Evolutionary conservation across 176 grass and related monocot genomes (phyloP).

Genomic region (Poa annua): DNA sequence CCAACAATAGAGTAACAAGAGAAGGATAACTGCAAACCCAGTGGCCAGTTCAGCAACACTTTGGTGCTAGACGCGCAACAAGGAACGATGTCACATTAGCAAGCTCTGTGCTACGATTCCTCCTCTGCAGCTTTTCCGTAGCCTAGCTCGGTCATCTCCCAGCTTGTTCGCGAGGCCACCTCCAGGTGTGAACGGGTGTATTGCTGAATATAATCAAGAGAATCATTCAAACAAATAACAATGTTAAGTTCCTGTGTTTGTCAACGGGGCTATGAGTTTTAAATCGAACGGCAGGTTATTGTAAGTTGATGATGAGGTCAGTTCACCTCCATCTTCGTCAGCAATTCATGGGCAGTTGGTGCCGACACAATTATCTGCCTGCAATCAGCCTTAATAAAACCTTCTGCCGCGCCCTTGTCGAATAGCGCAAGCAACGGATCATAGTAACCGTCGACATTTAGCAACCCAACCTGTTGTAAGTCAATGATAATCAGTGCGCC

Average conservation of each 20-base stretch:
- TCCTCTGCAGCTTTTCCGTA: slow-evolving; percentile 56
- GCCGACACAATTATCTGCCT: slow-evolving; percentile 86
- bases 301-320: slow-evolving; percentile 2
- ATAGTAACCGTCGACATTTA: slow-evolving; percentile 99
- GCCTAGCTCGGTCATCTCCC: slow-evolving; percentile 76
- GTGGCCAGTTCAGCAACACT: neutral
- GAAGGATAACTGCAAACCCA: slow-evolving; percentile 29
- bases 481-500: slow-evolving; percentile 24
- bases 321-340: slow-evolving; percentile 90
- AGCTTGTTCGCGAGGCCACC: slow-evolving; percentile 72
- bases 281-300: neutral
- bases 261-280: slow-evolving; percentile 22
- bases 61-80: slow-evolving; percentile 12
- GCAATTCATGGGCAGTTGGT: slow-evolving; percentile 69
- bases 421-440: slow-evolving; percentile 82
- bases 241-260: neutral
- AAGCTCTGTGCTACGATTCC: slow-evolving; percentile 41
- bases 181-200: slow-evolving; percentile 79
- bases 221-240: slow-evolving; percentile 18
- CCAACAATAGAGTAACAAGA: slow-evolving; percentile 11
- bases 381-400: slow-evolving; percentile 89
- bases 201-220: slow-evolving; percentile 52
- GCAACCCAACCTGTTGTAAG: slow-evolving; percentile 71
- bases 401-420: slow-evolving; percentile 81
- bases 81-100: slow-evolving; percentile 29